phyloP scores from a whole-genome alignment of 768 basidiomycete species.

The Galerina sulciceps region DNA sequence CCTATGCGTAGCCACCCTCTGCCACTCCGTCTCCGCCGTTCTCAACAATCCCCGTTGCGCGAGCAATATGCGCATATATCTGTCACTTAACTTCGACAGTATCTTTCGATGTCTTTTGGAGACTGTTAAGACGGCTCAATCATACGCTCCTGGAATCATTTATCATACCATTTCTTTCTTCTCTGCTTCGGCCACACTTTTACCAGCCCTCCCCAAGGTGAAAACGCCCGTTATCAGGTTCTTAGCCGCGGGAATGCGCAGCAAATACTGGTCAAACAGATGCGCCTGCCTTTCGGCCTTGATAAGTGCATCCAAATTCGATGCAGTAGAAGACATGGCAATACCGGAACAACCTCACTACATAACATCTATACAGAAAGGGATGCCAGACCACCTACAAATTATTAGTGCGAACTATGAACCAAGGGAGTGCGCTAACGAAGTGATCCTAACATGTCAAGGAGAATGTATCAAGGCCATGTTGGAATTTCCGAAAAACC shows the following conservation, averaged over 20 bases:
- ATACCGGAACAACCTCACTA: too few species aligned
- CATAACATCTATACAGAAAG: too few species aligned
- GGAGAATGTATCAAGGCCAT: slow-evolving; percentile 56
- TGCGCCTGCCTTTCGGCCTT: slow-evolving; percentile 56
- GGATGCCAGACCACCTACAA: too few species aligned
- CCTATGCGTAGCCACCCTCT: slow-evolving; percentile 52
- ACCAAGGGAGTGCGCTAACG: slow-evolving; percentile 7
- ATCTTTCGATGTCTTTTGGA: slow-evolving; percentile 42
- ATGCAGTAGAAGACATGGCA: too few species aligned
- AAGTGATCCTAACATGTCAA: slow-evolving; percentile 40
- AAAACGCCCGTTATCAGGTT: slow-evolving; percentile 48
- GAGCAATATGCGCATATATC: slow-evolving; percentile 39
- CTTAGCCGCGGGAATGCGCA: slow-evolving; percentile 58
- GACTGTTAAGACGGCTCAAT: slow-evolving; percentile 20
- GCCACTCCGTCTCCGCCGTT: slow-evolving; percentile 54
- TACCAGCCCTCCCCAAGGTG: slow-evolving; percentile 45
- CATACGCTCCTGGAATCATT: slow-evolving; percentile 34
- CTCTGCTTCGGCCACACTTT: slow-evolving; percentile 45
- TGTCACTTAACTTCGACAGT: slow-evolving; percentile 42
- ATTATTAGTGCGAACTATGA: too few species aligned
- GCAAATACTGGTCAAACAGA: slow-evolving; percentile 54
- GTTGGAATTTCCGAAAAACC: slow-evolving; percentile 47
- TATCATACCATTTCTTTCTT: slow-evolving; percentile 58
- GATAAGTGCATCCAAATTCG: slow-evolving; percentile 32
- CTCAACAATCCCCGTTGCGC: slow-evolving; percentile 43